These are phyloP conservation scores for Sclerotiophoma versabilis DNA, from an alignment of 2,329 filamentous ascomycete genomes.

Conservation along the genomic window DNA sequence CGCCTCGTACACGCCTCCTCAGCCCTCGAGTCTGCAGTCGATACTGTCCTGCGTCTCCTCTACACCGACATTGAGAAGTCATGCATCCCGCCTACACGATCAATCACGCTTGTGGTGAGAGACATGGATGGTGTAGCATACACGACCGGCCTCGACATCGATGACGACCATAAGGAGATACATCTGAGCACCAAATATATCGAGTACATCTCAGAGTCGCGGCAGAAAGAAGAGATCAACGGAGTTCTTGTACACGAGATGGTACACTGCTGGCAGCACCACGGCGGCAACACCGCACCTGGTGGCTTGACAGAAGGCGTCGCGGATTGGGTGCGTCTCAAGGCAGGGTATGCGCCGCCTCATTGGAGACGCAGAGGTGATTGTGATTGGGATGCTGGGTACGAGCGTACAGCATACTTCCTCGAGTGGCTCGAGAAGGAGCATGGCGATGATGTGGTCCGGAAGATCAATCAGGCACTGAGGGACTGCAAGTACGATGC, in stretches of 20 bases:
- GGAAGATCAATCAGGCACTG: conserved; percentile 71
- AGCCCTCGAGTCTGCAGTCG: conserved; percentile 68
- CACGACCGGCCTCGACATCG: conserved; percentile 80
- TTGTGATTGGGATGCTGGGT: conserved; percentile 84
- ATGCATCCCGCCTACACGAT: conserved; percentile 71
- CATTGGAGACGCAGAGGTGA: conserved; percentile 75
- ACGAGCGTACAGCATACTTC: conserved; percentile 91
- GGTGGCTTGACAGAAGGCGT: conserved; percentile 88
- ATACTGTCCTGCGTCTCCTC: conserved; percentile 73
- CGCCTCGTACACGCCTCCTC: conserved; percentile 66
- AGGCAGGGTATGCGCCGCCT: conserved; percentile 74
- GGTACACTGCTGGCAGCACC: conserved; percentile 92
- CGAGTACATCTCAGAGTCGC: conserved; percentile 43
- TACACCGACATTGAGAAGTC: conserved; percentile 58
- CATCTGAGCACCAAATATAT: conserved; percentile 86
- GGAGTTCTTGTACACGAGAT: conserved; percentile 92
- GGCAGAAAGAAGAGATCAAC: conserved; percentile 67
- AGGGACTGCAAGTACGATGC: conserved; percentile 69
- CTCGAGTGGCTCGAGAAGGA: conserved; percentile 80
- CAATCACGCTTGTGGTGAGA: conserved; percentile 82
- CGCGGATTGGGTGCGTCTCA: conserved; percentile 89
- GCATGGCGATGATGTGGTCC: conserved; percentile 59
- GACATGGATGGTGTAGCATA: conserved; percentile 87
- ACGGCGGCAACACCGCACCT: conserved; percentile 62
- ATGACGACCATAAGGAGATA: conserved; percentile 89